A percentile compares a stretch with the other conserved stretches of the same genome.
phyloP scores from a whole-genome alignment of 352 stramenopile genomes.

The Pythium rhizo-oryzae region DNA sequence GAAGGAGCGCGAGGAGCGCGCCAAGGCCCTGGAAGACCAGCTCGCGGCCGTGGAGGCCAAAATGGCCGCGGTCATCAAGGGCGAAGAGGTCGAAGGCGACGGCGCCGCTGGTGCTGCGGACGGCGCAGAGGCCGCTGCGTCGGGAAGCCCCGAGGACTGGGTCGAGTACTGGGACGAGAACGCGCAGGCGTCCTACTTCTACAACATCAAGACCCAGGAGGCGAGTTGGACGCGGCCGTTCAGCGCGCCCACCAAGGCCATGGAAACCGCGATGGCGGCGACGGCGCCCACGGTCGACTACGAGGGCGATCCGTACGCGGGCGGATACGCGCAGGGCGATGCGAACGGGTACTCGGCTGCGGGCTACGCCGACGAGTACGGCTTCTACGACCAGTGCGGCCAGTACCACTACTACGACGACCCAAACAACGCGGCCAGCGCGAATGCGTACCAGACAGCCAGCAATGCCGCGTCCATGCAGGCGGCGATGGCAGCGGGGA shows the following conservation, averaged over 20 bases:
- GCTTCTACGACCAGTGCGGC: slow-evolving; percentile 80
- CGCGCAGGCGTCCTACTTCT: slow-evolving; percentile 88
- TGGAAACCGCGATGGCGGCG: slow-evolving; percentile 41
- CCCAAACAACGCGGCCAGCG: slow-evolving; percentile 21
- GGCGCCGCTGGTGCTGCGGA: slow-evolving; percentile 5
- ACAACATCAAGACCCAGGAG: slow-evolving; percentile 88
- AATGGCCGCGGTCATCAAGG: slow-evolving; percentile 44
- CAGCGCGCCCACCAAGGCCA: slow-evolving; percentile 38
- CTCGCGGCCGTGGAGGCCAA: slow-evolving; percentile 65
- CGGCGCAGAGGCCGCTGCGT: not conserved
- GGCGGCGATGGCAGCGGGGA: slow-evolving; percentile 32
- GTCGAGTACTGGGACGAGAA: slow-evolving; percentile 92
- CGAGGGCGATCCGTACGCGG: slow-evolving; percentile 27
- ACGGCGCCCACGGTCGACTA: slow-evolving; percentile 45
- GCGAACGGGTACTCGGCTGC: slow-evolving; percentile 37
- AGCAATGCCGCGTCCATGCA: slow-evolving; percentile 23
- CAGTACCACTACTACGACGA: slow-evolving; percentile 87
- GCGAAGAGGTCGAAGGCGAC: slow-evolving; percentile 1
- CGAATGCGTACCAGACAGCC: slow-evolving; percentile 27
- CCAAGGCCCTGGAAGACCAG: slow-evolving; percentile 54
- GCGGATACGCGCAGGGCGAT: slow-evolving; percentile 26
- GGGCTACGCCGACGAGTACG: slow-evolving; percentile 72
- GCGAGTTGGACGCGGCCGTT: slow-evolving; percentile 81
- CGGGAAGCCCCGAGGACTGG: slow-evolving; percentile 63
- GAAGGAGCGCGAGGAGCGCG: slow-evolving; percentile 58